Base-by-base conservation (phyloP, 306 rosid genomes). In the Senna tora region DNA sequence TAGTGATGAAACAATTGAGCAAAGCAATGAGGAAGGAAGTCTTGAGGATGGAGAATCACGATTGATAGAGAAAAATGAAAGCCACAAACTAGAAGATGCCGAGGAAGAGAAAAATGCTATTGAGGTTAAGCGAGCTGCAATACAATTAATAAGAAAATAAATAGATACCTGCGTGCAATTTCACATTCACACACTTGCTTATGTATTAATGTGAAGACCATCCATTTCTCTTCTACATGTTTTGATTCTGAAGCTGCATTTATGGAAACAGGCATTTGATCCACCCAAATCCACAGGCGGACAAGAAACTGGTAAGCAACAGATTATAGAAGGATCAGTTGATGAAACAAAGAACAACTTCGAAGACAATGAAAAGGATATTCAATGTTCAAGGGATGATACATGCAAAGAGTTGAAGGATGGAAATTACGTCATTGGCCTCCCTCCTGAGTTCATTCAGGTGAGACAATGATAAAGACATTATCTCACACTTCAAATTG, bases 261-360 rank as follows among this genome's bases (percentile, higher is more conserved):
- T 64, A 33, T 56, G 34, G 62, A 77, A 82, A 70, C 79, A 82
- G 83, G 83, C 17, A 55, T 32, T 7, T 50, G 72, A 71, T 39
- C 68, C 59, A 65, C 73, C 47, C 5, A 43, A 53, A 49, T 73
- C 14, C 16, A 65, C 49, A 66, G 74, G 28, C 30, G 61, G 45
- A 36, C 61, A 19, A 77, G 65, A 70, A 38, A 36, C 60, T 41
- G 12, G n/a, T 12, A 57, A 64, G 68, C 80, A 69, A 65, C 66
- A 61, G 46, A 60, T 38, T 16, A 15, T 13, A 42, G 33, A 49
- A 58, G 73, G 72, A 67, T 68, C 49, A 19, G 34, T 30, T 72
- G 69, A 62, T 12, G 82, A 81, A 33, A 46, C 61, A 57, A 15
- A 55, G 59, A 50, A 67, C 15, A 41, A 28, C 5, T 52, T 25